Conservation (phyloP, 179 eudicot species). For the Drosera spatulata region DNA sequence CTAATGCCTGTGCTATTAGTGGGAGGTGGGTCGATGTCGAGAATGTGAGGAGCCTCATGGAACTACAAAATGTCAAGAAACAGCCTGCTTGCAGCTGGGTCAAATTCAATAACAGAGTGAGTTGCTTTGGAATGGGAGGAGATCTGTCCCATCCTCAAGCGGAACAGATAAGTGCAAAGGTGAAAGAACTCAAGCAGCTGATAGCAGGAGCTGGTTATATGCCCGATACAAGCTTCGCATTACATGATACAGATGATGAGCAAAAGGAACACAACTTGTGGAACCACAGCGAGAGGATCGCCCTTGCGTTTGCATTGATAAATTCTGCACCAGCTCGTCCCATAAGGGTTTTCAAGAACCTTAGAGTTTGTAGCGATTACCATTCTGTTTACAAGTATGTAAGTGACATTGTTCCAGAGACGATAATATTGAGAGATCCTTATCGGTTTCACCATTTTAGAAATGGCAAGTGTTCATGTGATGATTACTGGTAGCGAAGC, state of each 20-base stretch:
- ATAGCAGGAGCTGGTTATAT: slow-evolving; percentile 53
- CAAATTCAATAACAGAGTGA: slow-evolving; percentile 33
- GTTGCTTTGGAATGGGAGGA: slow-evolving; percentile 41
- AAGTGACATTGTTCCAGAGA: slow-evolving; percentile 28
- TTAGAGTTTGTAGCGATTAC: slow-evolving; percentile 69
- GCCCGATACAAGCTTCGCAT: slow-evolving; percentile 48
- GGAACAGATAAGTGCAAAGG: slow-evolving; percentile 26
- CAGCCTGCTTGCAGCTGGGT: slow-evolving; percentile 76
- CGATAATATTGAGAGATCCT: slow-evolving; percentile 52
- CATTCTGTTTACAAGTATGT: slow-evolving; percentile 58
- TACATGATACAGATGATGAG: slow-evolving; percentile 77
- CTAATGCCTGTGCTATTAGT: slow-evolving; percentile 57
- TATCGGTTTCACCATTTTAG: slow-evolving; percentile 62
- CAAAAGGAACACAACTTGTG: slow-evolving; percentile 62
- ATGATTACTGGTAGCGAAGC: slow-evolving; percentile 56
- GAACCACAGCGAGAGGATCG: slow-evolving; percentile 71
- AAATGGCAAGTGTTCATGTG: slow-evolving; percentile 56
- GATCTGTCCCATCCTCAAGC: slow-evolving; percentile 35
- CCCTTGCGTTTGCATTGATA: slow-evolving; percentile 53
- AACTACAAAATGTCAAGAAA: slow-evolving; percentile 35
- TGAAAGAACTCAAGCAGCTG: slow-evolving; percentile 40
- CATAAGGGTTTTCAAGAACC: slow-evolving; percentile 62
- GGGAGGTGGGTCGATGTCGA: slow-evolving; percentile 63
- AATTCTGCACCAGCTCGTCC: slow-evolving; percentile 31
- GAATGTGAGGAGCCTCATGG: slow-evolving; percentile 49